Percentiles rank a stretch among this genome's conserved stretches.
These are phyloP conservation scores for Entomortierella parvispora DNA, from an alignment of 192 early-diverging fungal genomes.

Conservation along the genomic window DNA sequence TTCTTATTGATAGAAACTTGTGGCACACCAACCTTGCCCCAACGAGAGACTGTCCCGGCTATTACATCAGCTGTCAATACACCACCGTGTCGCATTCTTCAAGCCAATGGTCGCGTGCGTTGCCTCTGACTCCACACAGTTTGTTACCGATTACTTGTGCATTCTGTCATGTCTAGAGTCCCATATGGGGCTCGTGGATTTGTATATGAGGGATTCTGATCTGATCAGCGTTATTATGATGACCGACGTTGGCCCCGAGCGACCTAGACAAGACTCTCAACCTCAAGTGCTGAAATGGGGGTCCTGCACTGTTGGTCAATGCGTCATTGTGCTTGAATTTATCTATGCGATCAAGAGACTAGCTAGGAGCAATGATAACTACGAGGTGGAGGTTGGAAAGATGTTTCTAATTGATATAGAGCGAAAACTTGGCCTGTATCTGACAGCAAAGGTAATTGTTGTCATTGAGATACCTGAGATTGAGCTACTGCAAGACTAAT, in stretches of 20 bases:
- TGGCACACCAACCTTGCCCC: conserved; percentile 40
- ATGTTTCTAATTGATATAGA: conserved; percentile 69
- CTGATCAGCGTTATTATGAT: conserved; percentile 64
- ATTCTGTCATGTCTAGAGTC: conserved; percentile 54
- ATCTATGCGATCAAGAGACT: conserved; percentile 58
- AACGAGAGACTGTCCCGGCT: conserved; percentile 51
- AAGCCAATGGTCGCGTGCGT: conserved; percentile 67
- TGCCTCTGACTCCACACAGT: conserved; percentile 55
- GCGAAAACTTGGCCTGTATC: conserved; percentile 57
- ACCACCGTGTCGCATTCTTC: conserved; percentile 53
- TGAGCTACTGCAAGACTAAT: no score
- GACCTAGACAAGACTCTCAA: conserved; percentile 15
- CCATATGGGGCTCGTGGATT: conserved; percentile 59
- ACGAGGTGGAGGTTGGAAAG: conserved; percentile 60
- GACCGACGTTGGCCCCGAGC: conserved; percentile 59
- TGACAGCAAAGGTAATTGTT: conserved; percentile 52
- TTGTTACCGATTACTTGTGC: conserved; percentile 53
- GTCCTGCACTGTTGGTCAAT: conserved; percentile 65
- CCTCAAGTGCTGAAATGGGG: conserved; percentile 53
- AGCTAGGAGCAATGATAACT: conserved; percentile 46
- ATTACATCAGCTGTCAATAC: conserved; percentile 49
- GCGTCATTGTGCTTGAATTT: conserved; percentile 61
- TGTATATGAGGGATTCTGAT: conserved; percentile 66
- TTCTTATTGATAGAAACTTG: conserved; percentile 56
- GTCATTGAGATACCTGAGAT: no score